Evolutionary conservation across 495 filamentous ascomycete species (phyloP), one percentile per base, ranked within the genome.

Genomic region (Penicillium paradoxum): DNA sequence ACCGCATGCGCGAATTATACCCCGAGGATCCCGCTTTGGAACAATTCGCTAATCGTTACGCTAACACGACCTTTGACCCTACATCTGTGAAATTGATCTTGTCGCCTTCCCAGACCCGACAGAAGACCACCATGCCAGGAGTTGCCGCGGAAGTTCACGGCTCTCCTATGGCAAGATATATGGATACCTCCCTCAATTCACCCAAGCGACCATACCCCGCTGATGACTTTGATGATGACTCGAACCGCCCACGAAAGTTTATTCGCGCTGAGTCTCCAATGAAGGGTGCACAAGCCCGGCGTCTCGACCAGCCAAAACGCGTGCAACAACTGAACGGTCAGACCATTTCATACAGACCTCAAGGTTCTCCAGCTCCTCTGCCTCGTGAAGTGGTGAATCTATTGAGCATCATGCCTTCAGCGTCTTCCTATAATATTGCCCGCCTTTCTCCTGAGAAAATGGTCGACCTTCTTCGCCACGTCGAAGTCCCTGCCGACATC

Each of bases 1-100:
- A 82, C 63, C 86, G 93, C 25, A 97, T 97, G 92, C 77, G 79
- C 19, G 91, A 96, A 64, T 77, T 97, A 2, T 97, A 87, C 65
- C 91, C 91, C 15, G 87, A 91, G 53, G 92, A 96, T 54, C 85
- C 89, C 15, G 83, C 82, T 19, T 74, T 96, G 22, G 65, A 77
- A 5, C 80, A 80, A 27, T 98, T 97, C 67, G 77, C 83, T 2
- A 80, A 84, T 46, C 84, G 93, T 39, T 96, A 85, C 64, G 75
- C 84, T 6, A 79, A 77, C 4, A 74, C 79, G 15, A 68, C 65
- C 18, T 90, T 92, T 62, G 83, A 91, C 59, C 93, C 90, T 7
- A 89, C 88, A 34, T 76, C 79, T 1, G 82, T 88, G 37, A 88
- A 83, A 17, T 83, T 88, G n/a, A 86, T 97, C 55, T 79, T 97